Evolutionary conservation across 148 eudicot species (phyloP).

Genomic region (Vaccinium macrocarpon): DNA sequence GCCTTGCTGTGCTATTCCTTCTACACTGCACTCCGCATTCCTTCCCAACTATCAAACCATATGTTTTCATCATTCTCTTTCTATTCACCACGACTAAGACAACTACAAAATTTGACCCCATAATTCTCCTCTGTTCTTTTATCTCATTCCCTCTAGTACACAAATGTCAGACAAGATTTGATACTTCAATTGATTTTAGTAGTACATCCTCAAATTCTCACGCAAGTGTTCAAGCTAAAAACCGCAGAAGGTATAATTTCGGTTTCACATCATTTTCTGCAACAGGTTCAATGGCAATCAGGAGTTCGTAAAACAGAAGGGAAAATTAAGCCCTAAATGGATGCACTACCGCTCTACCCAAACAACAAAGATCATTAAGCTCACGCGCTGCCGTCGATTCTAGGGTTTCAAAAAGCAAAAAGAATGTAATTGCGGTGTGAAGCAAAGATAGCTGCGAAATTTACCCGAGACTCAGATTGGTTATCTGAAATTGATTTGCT

Average conservation of each 20-base stretch:
- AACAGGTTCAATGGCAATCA: background rate
- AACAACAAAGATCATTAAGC: background rate
- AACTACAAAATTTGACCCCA: no score
- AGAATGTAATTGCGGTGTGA: background rate
- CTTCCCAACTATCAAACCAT: no score
- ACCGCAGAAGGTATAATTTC: background rate
- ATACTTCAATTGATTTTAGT: background rate
- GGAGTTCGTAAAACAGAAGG: background rate
- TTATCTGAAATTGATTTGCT: constrained; percentile 44
- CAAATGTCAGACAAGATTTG: background rate
- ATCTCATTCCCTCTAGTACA: no score
- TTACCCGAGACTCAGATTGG: constrained; percentile 45
- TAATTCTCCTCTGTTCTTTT: no score
- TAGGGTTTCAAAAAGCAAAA: constrained; percentile 17
- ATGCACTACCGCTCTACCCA: background rate
- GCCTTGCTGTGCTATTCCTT: no score
- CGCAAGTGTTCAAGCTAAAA: background rate
- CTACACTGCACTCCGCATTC: no score
- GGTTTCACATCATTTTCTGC: background rate
- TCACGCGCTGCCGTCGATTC: background rate
- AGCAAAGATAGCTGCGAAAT: background rate
- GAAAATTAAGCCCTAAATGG: background rate
- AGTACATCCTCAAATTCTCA: background rate
- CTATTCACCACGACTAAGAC: no score
- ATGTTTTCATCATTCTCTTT: no score